Evolutionary conservation across 78 protist species (phyloP), one percentile per base, ranked within the genome.

Genomic region (Polysphondylium violaceum): DNA sequence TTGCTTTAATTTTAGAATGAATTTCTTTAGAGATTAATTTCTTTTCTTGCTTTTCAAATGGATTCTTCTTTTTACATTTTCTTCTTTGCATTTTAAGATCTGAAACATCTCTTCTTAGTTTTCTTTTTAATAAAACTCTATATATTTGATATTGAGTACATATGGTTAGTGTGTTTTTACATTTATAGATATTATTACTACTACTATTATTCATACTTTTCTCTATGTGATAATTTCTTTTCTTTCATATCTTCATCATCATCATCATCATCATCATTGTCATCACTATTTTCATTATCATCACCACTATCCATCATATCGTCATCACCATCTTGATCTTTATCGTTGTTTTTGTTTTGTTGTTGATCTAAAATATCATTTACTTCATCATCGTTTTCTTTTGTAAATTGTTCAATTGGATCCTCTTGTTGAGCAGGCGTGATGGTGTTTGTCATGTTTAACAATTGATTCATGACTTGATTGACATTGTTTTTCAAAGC

Each of bases 161-260:
- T 11, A 47, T 47, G 23, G 8, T 14, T 47, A 14, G 8, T 47
- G 11, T 47, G 11, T 47, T 8, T 47, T 14, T 47, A 47, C 23
- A 47, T 47, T 14, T 47, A 47, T 47, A 47, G 53, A 47, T 47
- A 47, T 47, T 47, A 56, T 56, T 17, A 14, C 5, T n/a, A 17
- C 12, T 7, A 14, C 12, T 56, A 56, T 7, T n/a, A n/a, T 17
- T n/a, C 16, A 56, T 50, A 72, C 78, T 72, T 72, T 72, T 72
- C 78, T 72, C 44, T 72, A 33, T 72, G 78, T 35, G 78, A 29
- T 51, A 72, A 21, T 51, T 72, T 44, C 36, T 51, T 72, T 36
- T 43, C 35, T 7, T 7, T 14, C 1, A 12, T 36, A 25, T 69
- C 27, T 23, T 36, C 29, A 12, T 69, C 76, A 60, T 17, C 11